Evolutionary conservation across 1,284 basidiomycete genomes (phyloP).

Genomic region (Ceratobasidium sp.): DNA sequence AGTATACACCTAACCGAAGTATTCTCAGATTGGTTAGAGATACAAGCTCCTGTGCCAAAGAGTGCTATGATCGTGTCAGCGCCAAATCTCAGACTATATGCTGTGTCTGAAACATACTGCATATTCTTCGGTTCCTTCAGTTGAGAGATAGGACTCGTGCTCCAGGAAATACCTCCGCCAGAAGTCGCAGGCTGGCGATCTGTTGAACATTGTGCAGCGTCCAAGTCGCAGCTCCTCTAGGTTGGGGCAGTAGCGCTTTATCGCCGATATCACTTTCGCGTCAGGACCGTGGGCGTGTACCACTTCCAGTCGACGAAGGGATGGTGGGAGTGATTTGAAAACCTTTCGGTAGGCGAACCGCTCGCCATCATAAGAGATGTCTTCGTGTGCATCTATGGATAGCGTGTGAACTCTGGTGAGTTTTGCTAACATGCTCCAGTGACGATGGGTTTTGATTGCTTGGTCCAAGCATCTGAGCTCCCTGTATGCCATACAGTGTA

Average conservation of each 20-base stretch:
- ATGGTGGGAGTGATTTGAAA: slow-evolving; percentile 17
- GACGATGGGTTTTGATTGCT: neutral
- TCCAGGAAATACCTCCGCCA: slow-evolving; percentile 19
- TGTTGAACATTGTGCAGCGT: slow-evolving; percentile 35
- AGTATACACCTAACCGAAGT: slow-evolving; percentile 23
- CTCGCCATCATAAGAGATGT: neutral
- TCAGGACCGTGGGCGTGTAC: slow-evolving; percentile 21
- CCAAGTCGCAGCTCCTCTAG: slow-evolving; percentile 25
- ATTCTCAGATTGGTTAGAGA: slow-evolving; percentile 1
- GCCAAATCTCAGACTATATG: neutral
- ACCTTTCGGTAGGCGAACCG: slow-evolving; percentile 5
- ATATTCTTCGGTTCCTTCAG: slow-evolving; percentile 28
- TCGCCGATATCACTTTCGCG: slow-evolving; percentile 10
- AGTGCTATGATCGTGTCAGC: slow-evolving; percentile 7
- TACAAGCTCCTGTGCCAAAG: slow-evolving; percentile 22
- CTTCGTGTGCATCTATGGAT: slow-evolving; percentile 17
- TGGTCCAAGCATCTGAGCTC: slow-evolving; percentile 13
- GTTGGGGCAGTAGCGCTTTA: slow-evolving; percentile 16
- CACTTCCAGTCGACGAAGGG: slow-evolving; percentile 15
- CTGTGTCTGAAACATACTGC: slow-evolving; percentile 8
- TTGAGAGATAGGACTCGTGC: slow-evolving; percentile 35
- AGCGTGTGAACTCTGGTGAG: neutral
- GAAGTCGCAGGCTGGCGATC: slow-evolving; percentile 20
- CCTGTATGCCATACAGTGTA: too few relatives aligned
- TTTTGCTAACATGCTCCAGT: neutral